phyloP scores from a whole-genome alignment of 345 rosid genomes.

The Brassica juncea region DNA sequence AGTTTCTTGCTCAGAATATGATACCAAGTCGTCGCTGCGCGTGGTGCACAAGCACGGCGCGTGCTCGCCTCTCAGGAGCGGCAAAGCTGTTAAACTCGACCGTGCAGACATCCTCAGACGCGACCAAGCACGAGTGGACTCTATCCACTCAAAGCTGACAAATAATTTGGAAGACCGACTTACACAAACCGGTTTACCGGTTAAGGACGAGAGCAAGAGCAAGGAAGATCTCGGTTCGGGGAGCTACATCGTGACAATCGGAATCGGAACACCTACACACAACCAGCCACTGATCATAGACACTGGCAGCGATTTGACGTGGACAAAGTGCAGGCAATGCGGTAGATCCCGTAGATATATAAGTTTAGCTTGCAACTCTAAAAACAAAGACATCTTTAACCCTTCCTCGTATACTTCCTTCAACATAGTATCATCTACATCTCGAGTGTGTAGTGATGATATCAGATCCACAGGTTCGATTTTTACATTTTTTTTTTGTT shows the following conservation, averaged over 20 bases:
- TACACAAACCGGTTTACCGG: background rate
- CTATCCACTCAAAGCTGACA: background rate
- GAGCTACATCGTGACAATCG: background rate
- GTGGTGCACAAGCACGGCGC: background rate
- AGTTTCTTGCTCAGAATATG: background rate
- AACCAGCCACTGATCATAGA: background rate
- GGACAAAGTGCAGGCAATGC: background rate
- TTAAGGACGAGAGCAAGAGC: background rate
- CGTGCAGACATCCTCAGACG: background rate
- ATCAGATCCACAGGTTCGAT: background rate
- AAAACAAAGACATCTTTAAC: background rate
- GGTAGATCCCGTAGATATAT: background rate
- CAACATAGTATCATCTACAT: background rate
- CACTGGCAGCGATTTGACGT: background rate
- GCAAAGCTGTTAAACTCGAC: background rate
- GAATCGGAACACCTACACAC: background rate
- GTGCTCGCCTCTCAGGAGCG: background rate
- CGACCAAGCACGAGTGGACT: background rate
- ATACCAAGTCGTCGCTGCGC: background rate
- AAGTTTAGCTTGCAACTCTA: background rate
- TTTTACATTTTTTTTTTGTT: background rate
- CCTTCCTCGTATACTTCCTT: background rate
- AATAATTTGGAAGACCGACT: background rate
- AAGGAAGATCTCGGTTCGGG: background rate
- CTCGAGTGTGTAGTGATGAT: background rate